phyloP scores from a whole-genome alignment of 768 basidiomycete genomes.

The Flagelloscypha sp. region DNA sequence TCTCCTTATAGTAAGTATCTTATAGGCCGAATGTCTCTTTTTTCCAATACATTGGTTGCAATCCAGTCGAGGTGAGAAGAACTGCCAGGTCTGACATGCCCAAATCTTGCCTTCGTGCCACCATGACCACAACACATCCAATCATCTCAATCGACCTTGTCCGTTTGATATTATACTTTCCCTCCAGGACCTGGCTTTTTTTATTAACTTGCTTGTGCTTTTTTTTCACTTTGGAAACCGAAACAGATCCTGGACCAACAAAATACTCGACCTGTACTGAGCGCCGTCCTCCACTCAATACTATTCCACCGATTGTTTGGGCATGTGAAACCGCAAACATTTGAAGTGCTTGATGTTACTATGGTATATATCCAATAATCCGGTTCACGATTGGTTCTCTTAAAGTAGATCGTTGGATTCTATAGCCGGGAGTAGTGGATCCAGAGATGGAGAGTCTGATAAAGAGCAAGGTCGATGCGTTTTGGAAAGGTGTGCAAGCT shows the following conservation, averaged over 20 bases:
- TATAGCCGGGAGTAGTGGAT: conserved; percentile 72
- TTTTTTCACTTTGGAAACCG: no score
- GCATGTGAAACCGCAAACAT: conserved; percentile 63
- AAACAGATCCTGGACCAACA: conserved; percentile 62
- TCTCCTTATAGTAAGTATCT: no score
- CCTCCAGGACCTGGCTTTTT: no score
- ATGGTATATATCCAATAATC: conserved; percentile 44
- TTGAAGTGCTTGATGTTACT: conserved; percentile 78
- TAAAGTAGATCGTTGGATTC: background rate
- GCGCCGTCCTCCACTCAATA: conserved; percentile 71
- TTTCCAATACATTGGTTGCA: no score
- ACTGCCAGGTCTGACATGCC: no score
- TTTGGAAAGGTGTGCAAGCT: conserved; percentile 72
- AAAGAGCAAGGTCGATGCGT: conserved; percentile 66
- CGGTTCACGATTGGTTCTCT: background rate
- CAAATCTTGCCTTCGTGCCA: no score
- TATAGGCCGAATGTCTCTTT: no score
- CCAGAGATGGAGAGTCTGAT: conserved; percentile 63
- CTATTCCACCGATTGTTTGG: conserved; percentile 82
- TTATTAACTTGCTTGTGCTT: no score
- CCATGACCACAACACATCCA: no score
- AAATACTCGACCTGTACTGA: conserved; percentile 65
- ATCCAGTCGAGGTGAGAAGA: no score
- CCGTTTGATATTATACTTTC: no score
- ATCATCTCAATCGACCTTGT: no score